Conservation (phyloP, 2,329 filamentous ascomycete species). For the Ophiostoma sp. region DNA sequence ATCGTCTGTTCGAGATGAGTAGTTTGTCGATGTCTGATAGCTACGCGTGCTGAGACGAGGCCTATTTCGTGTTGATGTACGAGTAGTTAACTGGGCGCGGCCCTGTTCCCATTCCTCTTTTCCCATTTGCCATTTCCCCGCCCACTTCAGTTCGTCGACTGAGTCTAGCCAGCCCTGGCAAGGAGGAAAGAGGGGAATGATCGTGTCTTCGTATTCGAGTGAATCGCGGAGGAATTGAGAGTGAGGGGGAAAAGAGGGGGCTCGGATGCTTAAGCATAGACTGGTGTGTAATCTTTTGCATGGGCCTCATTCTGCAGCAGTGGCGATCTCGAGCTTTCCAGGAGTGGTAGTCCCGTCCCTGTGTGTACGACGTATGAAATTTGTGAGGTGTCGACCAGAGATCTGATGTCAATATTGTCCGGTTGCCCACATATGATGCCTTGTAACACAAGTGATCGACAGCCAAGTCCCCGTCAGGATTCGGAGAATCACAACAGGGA, state of each 20-base stretch:
- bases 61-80: not conserved
- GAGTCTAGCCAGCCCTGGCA: not conserved
- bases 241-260: not conserved
- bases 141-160: not conserved
- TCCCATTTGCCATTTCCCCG: not conserved
- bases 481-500: not conserved
- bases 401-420: not conserved
- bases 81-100: not conserved
- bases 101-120: not conserved
- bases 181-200: slow-evolving; percentile 1
- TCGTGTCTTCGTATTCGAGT: not conserved
- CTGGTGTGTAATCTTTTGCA: not conserved
- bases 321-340: not conserved
- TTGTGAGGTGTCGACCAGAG: not conserved
- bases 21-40: not conserved
- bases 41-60: not conserved
- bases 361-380: not conserved
- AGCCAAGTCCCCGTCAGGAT: not conserved
- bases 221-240: not conserved
- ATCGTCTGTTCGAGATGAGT: not conserved
- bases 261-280: not conserved
- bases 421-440: slow-evolving; percentile 4
- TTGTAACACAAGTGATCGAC: not conserved
- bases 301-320: not conserved
- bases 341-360: not conserved